phyloP scores from a whole-genome alignment of 2,329 filamentous ascomycete species.

The Ceratocystis harringtonii region DNA sequence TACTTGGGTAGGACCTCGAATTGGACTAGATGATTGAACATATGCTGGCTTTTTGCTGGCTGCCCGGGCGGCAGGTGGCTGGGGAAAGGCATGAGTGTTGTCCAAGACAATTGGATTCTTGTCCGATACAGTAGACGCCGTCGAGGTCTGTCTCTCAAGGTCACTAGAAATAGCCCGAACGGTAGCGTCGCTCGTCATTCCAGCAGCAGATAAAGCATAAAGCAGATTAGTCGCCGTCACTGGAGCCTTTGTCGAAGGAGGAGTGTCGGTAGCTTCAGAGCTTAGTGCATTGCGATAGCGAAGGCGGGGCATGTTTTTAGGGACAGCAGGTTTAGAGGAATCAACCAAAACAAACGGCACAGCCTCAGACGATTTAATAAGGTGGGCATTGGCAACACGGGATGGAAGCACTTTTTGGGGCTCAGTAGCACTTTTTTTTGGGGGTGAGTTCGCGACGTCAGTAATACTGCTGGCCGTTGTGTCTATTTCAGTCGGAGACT shows the following conservation, averaged over 20 bases:
- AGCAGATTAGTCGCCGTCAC: background rate
- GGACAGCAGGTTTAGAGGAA: conserved; percentile 9
- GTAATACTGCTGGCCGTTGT: background rate
- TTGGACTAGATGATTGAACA: background rate
- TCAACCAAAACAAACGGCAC: conserved; percentile 12
- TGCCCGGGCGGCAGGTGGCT: conserved; percentile 4
- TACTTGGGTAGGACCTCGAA: background rate
- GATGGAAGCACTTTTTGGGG: background rate
- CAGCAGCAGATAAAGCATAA: background rate
- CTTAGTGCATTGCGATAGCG: conserved; percentile 8
- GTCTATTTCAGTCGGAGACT: background rate
- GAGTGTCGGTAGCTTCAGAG: background rate
- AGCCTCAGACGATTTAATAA: conserved; percentile 25
- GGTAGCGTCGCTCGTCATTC: background rate
- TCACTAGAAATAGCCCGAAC: background rate
- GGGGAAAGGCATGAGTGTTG: conserved; percentile 10
- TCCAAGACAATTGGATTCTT: conserved; percentile 9
- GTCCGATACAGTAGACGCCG: conserved; percentile 2
- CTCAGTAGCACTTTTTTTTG: background rate
- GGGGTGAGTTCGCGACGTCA: background rate
- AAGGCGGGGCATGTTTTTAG: conserved; percentile 16
- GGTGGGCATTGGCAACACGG: conserved; percentile 35
- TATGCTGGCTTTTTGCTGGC: background rate
- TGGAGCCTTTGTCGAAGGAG: background rate
- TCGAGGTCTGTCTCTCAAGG: conserved; percentile 5